Evolutionary conservation across 2,329 filamentous ascomycete species (phyloP).

Genomic region (Neofusicoccum laricinum): DNA sequence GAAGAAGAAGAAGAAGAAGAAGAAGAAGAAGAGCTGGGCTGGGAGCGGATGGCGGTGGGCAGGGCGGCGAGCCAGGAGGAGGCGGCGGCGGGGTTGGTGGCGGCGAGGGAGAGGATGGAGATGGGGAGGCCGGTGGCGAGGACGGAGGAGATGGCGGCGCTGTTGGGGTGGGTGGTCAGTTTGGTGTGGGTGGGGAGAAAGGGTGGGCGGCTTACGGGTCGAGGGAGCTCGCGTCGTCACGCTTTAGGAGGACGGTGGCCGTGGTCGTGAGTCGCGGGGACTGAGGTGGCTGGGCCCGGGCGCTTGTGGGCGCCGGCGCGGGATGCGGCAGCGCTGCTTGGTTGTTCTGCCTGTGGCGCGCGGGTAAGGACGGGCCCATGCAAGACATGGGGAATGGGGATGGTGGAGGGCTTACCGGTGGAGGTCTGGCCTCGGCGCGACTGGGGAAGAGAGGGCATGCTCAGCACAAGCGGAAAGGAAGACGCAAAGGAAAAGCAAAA

Average conservation of each 20-base stretch:
- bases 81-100: conserved; percentile 42
- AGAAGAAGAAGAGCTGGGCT: conserved; percentile 25
- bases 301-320: too few species aligned
- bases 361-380: not conserved
- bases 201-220: not conserved
- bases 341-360: not conserved
- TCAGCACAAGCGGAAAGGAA: not conserved
- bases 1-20: not conserved
- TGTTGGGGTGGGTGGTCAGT: not conserved
- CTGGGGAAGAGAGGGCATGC: not conserved
- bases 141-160: conserved; percentile 38
- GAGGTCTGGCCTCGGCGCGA: not conserved
- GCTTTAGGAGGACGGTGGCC: not conserved
- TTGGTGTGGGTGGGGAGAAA: not conserved
- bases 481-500: not conserved
- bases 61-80: conserved; percentile 40
- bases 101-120: conserved; percentile 37
- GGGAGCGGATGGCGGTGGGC: conserved; percentile 43
- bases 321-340: not conserved
- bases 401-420: not conserved
- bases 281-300: not conserved
- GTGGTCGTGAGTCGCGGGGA: not conserved
- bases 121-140: conserved; percentile 46
- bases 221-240: not conserved
- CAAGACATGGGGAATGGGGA: not conserved